Base-by-base conservation (phyloP, 805 yeast genomes). In the Yamadazyma nakazawae region DNA sequence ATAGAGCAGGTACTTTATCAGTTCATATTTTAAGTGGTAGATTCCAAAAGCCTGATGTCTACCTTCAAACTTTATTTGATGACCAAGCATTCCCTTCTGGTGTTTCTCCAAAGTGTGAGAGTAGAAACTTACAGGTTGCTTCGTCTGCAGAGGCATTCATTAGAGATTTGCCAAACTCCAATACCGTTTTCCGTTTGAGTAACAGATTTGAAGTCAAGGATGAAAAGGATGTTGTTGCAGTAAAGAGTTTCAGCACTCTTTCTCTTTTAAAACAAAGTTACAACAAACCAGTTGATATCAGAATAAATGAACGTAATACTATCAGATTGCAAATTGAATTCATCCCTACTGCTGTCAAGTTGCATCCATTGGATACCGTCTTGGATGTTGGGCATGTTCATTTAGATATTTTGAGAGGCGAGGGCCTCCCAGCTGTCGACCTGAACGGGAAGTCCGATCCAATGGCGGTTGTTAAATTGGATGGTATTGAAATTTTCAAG, bases 381-480 rank as follows among this genome's bases (percentile, higher is more conserved):
- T 59, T 72, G 49, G 92, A 87, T 60, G 85, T 88, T 19, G 95
- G 95, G 56, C 53, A 68, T 11, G 61, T 86, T 42, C 70, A 75
- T 37, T 60, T 86, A 54, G 81, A 79, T 34, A 66, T 87, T 45
- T 56, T 82, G 34, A 72, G 79, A 40, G 94, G 82, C 26, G 71
- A 71, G 21, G 64, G 71, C 42, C 66, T 87, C 49, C 59, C 63
- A 41, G 65, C 89, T 7, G 85, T 80, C 40, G 94, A 87, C 61
- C 67, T 79, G 45, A 84, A 83, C 56, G 94, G 94, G 46, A 82
- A 81, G 57, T 83, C 92, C 3, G 95, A 87, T 68, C 95, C 95
- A 46, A 79, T 71, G 56, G 75, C 75, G 39, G 65, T 64, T 19
- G 62, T 86, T n/a, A 67, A 60, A 40, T 60, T 83, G 14, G 82